These are phyloP conservation scores for Lipomyces anomalus DNA, from an alignment of 805 yeast species.

Conservation along the genomic window DNA sequence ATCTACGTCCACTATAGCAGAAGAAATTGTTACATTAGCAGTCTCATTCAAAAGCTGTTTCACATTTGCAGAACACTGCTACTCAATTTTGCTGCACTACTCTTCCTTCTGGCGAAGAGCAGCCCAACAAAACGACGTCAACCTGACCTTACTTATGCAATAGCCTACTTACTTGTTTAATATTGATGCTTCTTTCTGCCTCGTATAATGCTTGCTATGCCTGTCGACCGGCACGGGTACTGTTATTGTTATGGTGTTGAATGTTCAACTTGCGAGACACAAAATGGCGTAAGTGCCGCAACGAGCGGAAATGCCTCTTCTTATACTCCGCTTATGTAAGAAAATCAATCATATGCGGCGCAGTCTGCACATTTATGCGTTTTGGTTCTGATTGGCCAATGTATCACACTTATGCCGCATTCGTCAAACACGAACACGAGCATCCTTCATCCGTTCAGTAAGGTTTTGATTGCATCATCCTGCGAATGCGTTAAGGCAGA, in stretches of 20 bases:
- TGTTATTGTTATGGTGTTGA: not conserved
- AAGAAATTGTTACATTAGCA: not conserved
- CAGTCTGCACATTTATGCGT: not conserved
- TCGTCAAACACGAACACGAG: too few species aligned
- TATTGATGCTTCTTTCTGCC: not conserved
- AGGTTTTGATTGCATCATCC: too few species aligned
- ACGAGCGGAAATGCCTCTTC: not conserved
- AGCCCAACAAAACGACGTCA: too few species aligned
- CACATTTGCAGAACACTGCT: not conserved
- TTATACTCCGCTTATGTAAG: not conserved
- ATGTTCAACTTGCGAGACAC: not conserved
- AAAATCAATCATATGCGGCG: not conserved
- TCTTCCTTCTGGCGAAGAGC: too few species aligned
- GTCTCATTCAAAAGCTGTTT: not conserved
- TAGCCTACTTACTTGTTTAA: not conserved
- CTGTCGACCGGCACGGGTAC: not conserved
- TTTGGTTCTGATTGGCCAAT: not conserved
- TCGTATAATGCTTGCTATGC: not conserved
- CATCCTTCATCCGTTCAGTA: too few species aligned
- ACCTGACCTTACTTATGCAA: not conserved
- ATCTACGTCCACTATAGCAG: constrained; percentile 14
- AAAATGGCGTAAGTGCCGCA: not conserved
- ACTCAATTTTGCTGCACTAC: too few species aligned
- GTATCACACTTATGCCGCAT: not conserved
- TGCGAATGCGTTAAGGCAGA: too few species aligned